phyloP scores from a whole-genome alignment of 495 filamentous ascomycete genomes.

The Talaromyces ruber region DNA sequence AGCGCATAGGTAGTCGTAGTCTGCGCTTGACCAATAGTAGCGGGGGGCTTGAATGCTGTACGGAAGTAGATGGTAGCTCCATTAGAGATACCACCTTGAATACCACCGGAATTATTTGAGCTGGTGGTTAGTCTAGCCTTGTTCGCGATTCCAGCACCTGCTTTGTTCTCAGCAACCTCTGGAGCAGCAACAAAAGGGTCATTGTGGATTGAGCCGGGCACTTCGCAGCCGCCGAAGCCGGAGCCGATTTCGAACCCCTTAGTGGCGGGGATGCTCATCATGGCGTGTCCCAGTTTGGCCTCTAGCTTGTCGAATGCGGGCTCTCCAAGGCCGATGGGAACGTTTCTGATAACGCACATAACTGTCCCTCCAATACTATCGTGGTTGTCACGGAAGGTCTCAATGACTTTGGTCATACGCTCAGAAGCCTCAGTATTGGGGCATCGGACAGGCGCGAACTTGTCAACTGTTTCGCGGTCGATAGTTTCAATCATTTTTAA shows the following conservation, averaged over 20 bases:
- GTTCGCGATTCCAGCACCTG: slow-evolving; percentile 23
- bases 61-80: slow-evolving; percentile 93
- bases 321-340: slow-evolving; percentile 82
- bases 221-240: slow-evolving; percentile 79
- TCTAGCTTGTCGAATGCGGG: slow-evolving; percentile 96
- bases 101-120: slow-evolving; percentile 94
- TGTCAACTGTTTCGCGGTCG: slow-evolving; percentile 72
- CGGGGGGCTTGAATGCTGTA: slow-evolving; percentile 90
- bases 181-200: slow-evolving; percentile 69
- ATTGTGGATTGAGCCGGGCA: slow-evolving; percentile 89
- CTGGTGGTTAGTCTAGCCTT: slow-evolving; percentile 64
- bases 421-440: slow-evolving; percentile 55
- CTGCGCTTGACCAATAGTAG: slow-evolving; percentile 92
- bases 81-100: slow-evolving; percentile 96
- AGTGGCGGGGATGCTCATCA: slow-evolving; percentile 94
- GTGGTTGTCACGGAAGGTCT: slow-evolving; percentile 62
- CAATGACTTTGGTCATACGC: slow-evolving; percentile 75
- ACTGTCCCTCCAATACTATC: slow-evolving; percentile 97
- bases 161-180: slow-evolving; percentile 28
- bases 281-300: slow-evolving; percentile 86
- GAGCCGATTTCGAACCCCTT: slow-evolving; percentile 97
- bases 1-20: slow-evolving; percentile 72
- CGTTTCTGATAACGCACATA: slow-evolving; percentile 90
- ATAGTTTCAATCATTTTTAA: slow-evolving; percentile 66
- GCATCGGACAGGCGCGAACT: slow-evolving; percentile 77